phyloP scores from a whole-genome alignment of 768 basidiomycete genomes.

The Psilocybe sp. region DNA sequence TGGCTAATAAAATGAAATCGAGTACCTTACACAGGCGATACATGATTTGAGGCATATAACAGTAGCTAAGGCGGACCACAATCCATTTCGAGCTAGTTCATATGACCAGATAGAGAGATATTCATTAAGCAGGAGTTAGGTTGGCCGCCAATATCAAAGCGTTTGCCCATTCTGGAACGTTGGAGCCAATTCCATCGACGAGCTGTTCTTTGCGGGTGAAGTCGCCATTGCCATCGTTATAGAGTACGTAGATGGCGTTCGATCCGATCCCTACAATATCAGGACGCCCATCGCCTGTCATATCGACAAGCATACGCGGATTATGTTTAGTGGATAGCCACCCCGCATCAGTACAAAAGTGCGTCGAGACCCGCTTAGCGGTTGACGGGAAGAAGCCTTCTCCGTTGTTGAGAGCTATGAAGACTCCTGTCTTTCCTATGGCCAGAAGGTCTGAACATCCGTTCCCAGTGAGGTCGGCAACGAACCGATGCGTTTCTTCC shows the following conservation, averaged over 20 bases:
- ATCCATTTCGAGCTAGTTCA: no score
- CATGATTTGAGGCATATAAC: no score
- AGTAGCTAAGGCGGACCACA: no score
- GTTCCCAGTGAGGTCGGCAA: conserved; percentile 9
- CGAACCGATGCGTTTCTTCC: no score
- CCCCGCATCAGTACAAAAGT: not conserved
- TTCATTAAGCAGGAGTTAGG: no score
- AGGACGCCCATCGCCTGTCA: not conserved
- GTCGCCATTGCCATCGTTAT: not conserved
- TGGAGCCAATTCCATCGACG: no score
- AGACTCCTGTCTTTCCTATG: conserved; percentile 10
- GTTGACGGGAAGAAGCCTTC: not conserved
- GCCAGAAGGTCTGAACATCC: conserved; percentile 12
- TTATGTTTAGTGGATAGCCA: not conserved
- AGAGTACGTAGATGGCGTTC: not conserved
- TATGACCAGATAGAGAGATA: no score
- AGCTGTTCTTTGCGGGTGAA: not conserved
- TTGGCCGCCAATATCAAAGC: no score
- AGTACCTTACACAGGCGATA: no score
- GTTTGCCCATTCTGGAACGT: no score
- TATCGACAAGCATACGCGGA: not conserved
- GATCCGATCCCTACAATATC: not conserved
- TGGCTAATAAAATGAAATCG: no score
- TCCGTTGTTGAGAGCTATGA: conserved; percentile 12
- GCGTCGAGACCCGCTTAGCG: not conserved